Evolutionary conservation across 257 asterid genomes (phyloP).

Genomic region (Henckelia pumila): DNA sequence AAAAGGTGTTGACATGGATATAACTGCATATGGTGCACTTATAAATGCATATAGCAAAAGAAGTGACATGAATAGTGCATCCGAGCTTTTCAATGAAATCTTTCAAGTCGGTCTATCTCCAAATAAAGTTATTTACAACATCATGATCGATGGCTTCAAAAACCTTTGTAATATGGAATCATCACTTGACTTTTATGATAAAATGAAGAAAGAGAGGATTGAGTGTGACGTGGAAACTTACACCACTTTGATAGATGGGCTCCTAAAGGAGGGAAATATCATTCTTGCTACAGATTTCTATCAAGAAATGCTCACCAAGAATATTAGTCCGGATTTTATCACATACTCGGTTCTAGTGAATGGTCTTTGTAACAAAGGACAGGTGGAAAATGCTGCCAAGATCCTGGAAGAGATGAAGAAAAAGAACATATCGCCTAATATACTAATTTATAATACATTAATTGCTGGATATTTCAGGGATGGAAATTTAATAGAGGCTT

Average conservation of each 20-base stretch:
- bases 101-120: conserved; percentile 64
- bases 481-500: conserved; percentile 78
- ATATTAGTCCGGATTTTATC: conserved; percentile 58
- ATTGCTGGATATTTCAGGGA: conserved; percentile 69
- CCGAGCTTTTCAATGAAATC: conserved; percentile 60
- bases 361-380: conserved; percentile 71
- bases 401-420: conserved; percentile 59
- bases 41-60: conserved; percentile 77
- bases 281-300: conserved; percentile 54
- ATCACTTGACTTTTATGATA: conserved; percentile 47
- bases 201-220: conserved; percentile 57
- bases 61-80: conserved; percentile 63
- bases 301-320: conserved; percentile 68
- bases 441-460: conserved; percentile 55
- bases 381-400: conserved; percentile 58
- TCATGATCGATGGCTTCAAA: conserved; percentile 75
- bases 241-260: conserved; percentile 78
- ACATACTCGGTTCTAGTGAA: conserved; percentile 61
- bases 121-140: conserved; percentile 57
- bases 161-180: conserved; percentile 52
- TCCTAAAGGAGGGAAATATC: conserved; percentile 56
- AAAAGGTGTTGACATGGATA: conserved; percentile 62
- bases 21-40: conserved; percentile 55
- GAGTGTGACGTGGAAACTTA: conserved; percentile 66
- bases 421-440: conserved; percentile 54